Conservation (phyloP, 768 basidiomycete species). For the Rhodocollybia butyracea region DNA sequence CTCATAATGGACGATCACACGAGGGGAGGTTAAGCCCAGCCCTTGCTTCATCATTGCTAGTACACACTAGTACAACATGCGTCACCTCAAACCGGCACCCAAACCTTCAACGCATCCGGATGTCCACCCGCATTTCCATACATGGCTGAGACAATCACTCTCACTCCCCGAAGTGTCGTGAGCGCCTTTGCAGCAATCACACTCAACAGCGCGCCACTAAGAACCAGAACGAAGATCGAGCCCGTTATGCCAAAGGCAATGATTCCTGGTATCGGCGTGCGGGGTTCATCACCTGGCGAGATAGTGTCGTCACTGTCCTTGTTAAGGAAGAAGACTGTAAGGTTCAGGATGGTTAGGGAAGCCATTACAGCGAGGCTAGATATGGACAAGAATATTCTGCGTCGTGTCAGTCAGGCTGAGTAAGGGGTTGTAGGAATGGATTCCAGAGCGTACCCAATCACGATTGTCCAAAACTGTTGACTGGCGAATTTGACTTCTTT, state of each 20-base stretch:
- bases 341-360: constrained; percentile 18
- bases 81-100: neutral
- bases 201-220: neutral
- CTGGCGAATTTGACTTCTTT: constrained; percentile 19
- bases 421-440: no score
- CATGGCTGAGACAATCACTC: neutral
- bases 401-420: no score
- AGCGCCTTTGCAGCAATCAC: neutral
- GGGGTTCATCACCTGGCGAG: no score
- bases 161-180: neutral
- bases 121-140: neutral
- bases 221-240: constrained; percentile 1
- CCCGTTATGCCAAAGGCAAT: constrained; percentile 4
- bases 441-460: constrained; percentile 9
- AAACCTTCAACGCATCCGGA: constrained; percentile 2
- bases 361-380: constrained; percentile 15
- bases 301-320: no score
- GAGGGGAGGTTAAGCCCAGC: no score
- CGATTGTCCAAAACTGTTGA: constrained; percentile 21
- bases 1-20: no score
- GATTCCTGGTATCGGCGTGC: neutral
- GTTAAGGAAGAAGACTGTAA: constrained; percentile 19
- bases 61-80: no score
- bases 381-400: constrained; percentile 13
- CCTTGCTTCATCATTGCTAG: no score